These are phyloP conservation scores for Lachnellula cervina DNA, from an alignment of 2,329 filamentous ascomycete species.

Conservation along the genomic window DNA sequence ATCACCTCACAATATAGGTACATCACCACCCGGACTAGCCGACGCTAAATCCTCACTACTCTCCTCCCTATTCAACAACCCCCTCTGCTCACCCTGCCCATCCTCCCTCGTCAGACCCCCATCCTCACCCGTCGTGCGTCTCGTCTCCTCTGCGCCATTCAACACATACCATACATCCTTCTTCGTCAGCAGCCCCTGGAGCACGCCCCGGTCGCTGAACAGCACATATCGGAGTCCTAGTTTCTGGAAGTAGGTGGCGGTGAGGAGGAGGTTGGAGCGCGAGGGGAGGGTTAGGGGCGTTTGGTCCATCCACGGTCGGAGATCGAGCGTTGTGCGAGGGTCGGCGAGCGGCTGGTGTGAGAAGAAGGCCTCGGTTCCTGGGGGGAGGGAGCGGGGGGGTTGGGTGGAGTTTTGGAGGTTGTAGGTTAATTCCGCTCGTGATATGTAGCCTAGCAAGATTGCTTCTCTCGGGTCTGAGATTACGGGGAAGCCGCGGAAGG, in stretches of 20 bases:
- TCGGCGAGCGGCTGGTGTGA: conserved; percentile 77
- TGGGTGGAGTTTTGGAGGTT: conserved; percentile 63
- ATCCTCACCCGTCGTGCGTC: conserved; percentile 35
- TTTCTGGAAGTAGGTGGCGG: conserved; percentile 89
- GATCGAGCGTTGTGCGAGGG: conserved; percentile 71
- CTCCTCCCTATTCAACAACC: conserved; percentile 37
- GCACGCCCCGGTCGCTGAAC: conserved; percentile 73
- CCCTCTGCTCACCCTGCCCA: conserved; percentile 39
- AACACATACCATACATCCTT: conserved; percentile 96
- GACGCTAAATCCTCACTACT: conserved; percentile 22
- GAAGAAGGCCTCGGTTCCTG: conserved; percentile 78
- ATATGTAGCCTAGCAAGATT: conserved; percentile 87
- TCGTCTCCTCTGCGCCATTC: conserved; percentile 66
- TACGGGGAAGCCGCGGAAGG: conserved; percentile 88
- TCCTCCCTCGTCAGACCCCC: conserved; percentile 38
- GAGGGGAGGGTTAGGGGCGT: conserved; percentile 87
- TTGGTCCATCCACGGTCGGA: conserved; percentile 98
- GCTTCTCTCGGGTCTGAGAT: conserved; percentile 73
- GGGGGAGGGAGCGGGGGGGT: conserved; percentile 53
- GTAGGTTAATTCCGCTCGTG: conserved; percentile 80
- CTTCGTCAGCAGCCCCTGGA: conserved; percentile 88
- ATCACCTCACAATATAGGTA: not conserved
- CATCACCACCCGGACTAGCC: conserved; percentile 16
- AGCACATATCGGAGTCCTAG: conserved; percentile 86
- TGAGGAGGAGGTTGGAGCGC: conserved; percentile 73